These are phyloP conservation scores for Amphicarpaea edgeworthii DNA, from an alignment of 306 rosid species.

Conservation along the genomic window DNA sequence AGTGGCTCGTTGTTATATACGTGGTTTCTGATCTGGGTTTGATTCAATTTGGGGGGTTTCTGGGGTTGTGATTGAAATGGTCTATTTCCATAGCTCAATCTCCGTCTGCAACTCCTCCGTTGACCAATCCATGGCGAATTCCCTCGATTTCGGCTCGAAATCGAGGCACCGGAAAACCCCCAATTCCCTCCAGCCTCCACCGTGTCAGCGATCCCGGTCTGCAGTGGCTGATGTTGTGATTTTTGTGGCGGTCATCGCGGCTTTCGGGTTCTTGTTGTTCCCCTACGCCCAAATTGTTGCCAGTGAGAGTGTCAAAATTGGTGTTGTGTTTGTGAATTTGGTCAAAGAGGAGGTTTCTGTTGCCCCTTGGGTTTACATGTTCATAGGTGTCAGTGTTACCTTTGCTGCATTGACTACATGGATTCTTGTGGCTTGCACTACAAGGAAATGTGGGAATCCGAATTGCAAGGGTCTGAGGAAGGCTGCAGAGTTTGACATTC, in stretches of 20 bases:
- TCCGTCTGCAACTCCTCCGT: slow-evolving; percentile 84
- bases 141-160: slow-evolving; percentile 60
- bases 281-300: slow-evolving; percentile 64
- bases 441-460: slow-evolving; percentile 82
- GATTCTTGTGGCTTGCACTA: slow-evolving; percentile 64
- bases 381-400: slow-evolving; percentile 63
- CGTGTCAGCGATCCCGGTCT: slow-evolving; percentile 81
- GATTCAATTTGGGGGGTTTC: slow-evolving; percentile 45
- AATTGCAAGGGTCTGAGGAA: slow-evolving; percentile 82
- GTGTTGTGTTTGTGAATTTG: slow-evolving; percentile 50
- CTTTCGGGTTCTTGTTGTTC: slow-evolving; percentile 69
- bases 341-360: slow-evolving; percentile 68
- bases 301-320: slow-evolving; percentile 50
- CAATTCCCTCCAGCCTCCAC: slow-evolving; percentile 59
- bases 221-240: slow-evolving; percentile 73
- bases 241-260: slow-evolving; percentile 70
- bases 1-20: slow-evolving; percentile 48
- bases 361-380: slow-evolving; percentile 78
- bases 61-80: slow-evolving; percentile 74
- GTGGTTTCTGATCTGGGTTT: slow-evolving; percentile 37
- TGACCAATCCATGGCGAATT: slow-evolving; percentile 78
- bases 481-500: slow-evolving; percentile 90
- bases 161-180: slow-evolving; percentile 62
- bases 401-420: slow-evolving; percentile 76
- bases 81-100: slow-evolving; percentile 82